A percentile compares a stretch with the other conserved stretches of the same genome.
phyloP scores from a whole-genome alignment of 192 early-diverging fungal genomes.

The Chytriomyces sp. region DNA sequence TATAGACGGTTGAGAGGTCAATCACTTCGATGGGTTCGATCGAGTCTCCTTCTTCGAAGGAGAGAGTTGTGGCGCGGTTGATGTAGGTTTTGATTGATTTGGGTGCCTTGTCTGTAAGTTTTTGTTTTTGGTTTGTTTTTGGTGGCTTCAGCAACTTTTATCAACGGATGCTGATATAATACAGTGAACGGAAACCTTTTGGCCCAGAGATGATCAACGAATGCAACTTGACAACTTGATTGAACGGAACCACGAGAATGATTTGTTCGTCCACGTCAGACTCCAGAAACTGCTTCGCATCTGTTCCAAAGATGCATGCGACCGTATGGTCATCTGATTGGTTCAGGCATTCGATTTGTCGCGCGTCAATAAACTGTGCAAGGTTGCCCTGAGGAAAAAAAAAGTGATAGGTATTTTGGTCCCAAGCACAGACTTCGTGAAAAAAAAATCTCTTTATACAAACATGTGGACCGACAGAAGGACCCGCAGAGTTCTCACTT shows the following conservation, averaged over 20 bases:
- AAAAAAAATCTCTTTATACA: neutral
- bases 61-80: conserved; percentile 74
- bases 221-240: conserved; percentile 79
- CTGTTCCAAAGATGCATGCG: conserved; percentile 75
- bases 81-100: conserved; percentile 86
- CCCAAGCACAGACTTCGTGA: neutral
- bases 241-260: conserved; percentile 84
- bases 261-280: conserved; percentile 97
- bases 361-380: conserved; percentile 43
- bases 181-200: conserved; percentile 60
- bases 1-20: conserved; percentile 61
- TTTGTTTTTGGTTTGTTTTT: neutral
- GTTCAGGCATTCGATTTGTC: conserved; percentile 77
- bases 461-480: conserved; percentile 22
- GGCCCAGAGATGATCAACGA: conserved; percentile 66
- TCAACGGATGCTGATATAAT: neutral
- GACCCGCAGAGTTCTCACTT: neutral
- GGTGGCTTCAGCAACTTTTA: neutral
- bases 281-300: conserved; percentile 71
- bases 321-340: conserved; percentile 78
- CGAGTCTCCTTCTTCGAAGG: conserved; percentile 88
- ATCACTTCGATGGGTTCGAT: conserved; percentile 77
- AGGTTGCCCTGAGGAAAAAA: conserved; percentile 39
- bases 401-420: neutral
- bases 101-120: conserved; percentile 73